These are phyloP conservation scores for Posidonia australis DNA, from an alignment of 106 monocot genomes.

Conservation along the genomic window DNA sequence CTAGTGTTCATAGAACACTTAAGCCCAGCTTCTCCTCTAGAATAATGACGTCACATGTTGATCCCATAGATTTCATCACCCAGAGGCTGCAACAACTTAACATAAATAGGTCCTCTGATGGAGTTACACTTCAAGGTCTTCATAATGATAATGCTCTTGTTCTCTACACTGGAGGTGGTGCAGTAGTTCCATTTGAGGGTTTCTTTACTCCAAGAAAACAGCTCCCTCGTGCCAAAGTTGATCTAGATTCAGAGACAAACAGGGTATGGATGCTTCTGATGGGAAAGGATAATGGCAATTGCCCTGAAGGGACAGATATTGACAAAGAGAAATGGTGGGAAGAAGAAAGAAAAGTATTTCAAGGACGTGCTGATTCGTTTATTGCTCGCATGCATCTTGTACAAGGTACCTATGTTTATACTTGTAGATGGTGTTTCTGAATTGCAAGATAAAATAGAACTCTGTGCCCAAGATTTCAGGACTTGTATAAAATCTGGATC, in stretches of 20 bases:
- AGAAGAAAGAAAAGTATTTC: conserved; percentile 52
- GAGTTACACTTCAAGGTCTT: not conserved
- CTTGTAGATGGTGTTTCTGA: not conserved
- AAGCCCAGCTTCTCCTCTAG: not conserved
- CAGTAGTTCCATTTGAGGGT: conserved; percentile 32
- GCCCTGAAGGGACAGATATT: conserved; percentile 17
- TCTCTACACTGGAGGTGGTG: conserved; percentile 25
- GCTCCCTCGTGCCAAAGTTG: conserved; percentile 51
- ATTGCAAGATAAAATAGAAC: no score
- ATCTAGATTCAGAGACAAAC: conserved; percentile 58
- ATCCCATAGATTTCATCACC: conserved; percentile 37
- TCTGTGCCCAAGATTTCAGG: no score
- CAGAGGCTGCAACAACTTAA: conserved; percentile 32
- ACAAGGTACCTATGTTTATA: conserved; percentile 40
- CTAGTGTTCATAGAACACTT: not conserved
- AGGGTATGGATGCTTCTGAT: conserved; percentile 75
- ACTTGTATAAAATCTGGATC: no score
- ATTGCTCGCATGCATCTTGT: conserved; percentile 71
- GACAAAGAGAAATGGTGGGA: conserved; percentile 62
- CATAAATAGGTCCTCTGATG: conserved; percentile 22
- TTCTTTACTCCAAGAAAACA: conserved; percentile 27
- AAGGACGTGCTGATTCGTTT: conserved; percentile 49
- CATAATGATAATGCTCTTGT: conserved; percentile 39
- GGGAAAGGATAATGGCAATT: conserved; percentile 24
- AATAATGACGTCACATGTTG: conserved; percentile 6